phyloP scores from a whole-genome alignment of 2,329 filamentous ascomycete species.

The Colletotrichum agaves region DNA sequence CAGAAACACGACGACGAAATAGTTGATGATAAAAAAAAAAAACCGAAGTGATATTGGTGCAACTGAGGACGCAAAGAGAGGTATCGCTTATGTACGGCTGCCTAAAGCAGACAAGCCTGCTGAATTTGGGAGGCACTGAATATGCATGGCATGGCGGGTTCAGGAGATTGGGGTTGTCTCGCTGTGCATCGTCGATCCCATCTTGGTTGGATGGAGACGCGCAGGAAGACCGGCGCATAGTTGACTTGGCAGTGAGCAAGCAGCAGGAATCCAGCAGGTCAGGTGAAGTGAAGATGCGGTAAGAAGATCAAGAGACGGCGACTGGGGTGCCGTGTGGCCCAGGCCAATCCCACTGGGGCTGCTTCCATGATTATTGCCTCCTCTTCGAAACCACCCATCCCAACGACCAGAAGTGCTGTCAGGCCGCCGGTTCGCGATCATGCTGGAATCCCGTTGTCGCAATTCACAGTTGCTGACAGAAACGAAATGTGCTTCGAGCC shows the following conservation, averaged over 20 bases:
- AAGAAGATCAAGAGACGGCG: slow-evolving; percentile 33
- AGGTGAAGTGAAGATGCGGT: slow-evolving; percentile 33
- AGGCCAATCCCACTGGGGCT: neutral
- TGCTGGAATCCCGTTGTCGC: neutral
- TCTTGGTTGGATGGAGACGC: slow-evolving; percentile 23
- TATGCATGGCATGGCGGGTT: neutral
- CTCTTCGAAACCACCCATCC: neutral
- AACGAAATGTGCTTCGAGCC: neutral
- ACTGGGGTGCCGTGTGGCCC: slow-evolving; percentile 15
- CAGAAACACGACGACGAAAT: neutral
- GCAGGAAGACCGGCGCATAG: slow-evolving; percentile 4
- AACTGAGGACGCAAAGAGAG: slow-evolving; percentile 15
- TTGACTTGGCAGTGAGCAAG: slow-evolving; percentile 25
- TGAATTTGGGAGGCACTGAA: slow-evolving; percentile 15
- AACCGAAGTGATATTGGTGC: neutral
- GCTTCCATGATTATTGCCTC: slow-evolving; percentile 5
- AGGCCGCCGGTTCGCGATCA: neutral
- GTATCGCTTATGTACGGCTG: neutral
- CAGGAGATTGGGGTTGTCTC: neutral
- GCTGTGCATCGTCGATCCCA: slow-evolving; percentile 33
- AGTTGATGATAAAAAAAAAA: neutral
- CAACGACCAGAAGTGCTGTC: neutral
- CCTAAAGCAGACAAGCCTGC: slow-evolving; percentile 9
- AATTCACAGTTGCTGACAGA: neutral
- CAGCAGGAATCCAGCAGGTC: slow-evolving; percentile 33